Evolutionary conservation across 1,284 basidiomycete species (phyloP).

Genomic region (Tilletiopsis washingtonensis): DNA sequence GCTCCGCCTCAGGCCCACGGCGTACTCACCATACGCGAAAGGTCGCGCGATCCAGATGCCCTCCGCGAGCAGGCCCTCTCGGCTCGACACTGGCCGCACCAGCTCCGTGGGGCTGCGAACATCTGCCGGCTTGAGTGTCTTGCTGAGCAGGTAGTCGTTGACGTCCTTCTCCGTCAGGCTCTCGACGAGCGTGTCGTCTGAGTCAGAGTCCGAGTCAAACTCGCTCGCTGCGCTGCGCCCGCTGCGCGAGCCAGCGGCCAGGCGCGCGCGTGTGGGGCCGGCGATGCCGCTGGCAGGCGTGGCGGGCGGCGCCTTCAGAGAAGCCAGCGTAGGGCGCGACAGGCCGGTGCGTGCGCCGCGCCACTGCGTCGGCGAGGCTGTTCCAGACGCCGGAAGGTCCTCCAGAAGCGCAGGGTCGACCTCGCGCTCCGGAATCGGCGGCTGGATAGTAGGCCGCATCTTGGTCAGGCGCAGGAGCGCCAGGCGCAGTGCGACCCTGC

Average conservation of each 20-base stretch:
- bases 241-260: not conserved
- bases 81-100: not conserved
- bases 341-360: not conserved
- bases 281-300: not conserved
- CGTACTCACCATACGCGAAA: conserved; percentile 38
- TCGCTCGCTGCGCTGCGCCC: conserved; percentile 6
- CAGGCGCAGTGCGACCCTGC: conserved; percentile 40
- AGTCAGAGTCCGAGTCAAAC: conserved; percentile 23
- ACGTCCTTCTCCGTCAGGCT: conserved; percentile 35
- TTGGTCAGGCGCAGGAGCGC: conserved; percentile 46
- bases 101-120: conserved; percentile 21
- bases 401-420: conserved; percentile 42
- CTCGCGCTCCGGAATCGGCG: conserved; percentile 46
- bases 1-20: not conserved
- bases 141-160: conserved; percentile 40
- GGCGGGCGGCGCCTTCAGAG: not conserved
- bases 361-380: no score
- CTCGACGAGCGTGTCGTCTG: conserved; percentile 36
- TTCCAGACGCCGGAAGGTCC: not conserved
- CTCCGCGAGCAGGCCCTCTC: conserved; percentile 20
- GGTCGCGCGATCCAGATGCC: conserved; percentile 45
- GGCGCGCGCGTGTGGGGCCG: not conserved
- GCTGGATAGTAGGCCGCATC: conserved; percentile 43
- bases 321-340: not conserved
- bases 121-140: conserved; percentile 38